phyloP scores from a whole-genome alignment of 257 asterid species.

The Nicotiana knightiana region DNA sequence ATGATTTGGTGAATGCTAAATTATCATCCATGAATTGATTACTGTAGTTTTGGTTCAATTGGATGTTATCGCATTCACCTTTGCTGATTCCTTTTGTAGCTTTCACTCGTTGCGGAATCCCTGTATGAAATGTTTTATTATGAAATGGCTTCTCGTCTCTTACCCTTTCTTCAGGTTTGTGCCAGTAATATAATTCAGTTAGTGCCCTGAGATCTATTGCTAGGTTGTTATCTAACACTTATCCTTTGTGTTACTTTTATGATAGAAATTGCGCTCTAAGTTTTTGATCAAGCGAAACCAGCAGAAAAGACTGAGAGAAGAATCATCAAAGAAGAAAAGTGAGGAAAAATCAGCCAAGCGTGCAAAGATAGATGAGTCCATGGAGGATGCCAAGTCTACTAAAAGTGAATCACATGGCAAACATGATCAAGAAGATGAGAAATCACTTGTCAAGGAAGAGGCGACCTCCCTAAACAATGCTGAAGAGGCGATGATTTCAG shows the following conservation, averaged over 20 bases:
- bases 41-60: background rate
- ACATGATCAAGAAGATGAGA: slow-evolving; percentile 21
- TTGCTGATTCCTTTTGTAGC: slow-evolving; percentile 32
- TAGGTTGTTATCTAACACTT: background rate
- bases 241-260: slow-evolving; percentile 16
- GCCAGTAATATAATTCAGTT: slow-evolving; percentile 2
- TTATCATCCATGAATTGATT: background rate
- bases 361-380: slow-evolving; percentile 30
- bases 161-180: slow-evolving; percentile 82
- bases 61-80: background rate
- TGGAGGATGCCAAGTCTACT: slow-evolving; percentile 28
- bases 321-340: slow-evolving; percentile 35
- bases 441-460: slow-evolving; percentile 35
- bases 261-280: slow-evolving; percentile 52
- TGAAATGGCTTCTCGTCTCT: slow-evolving; percentile 83
- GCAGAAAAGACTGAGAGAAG: slow-evolving; percentile 70
- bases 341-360: slow-evolving; percentile 56
- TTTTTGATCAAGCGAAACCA: slow-evolving; percentile 55
- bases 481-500: slow-evolving; percentile 26
- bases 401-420: slow-evolving; percentile 18
- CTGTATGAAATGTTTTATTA: slow-evolving; percentile 88
- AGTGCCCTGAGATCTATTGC: background rate
- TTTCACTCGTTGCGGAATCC: slow-evolving; percentile 85
- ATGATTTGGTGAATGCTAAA: background rate
- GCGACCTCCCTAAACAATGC: slow-evolving; percentile 16